Evolutionary conservation across 371 early-diverging fungal genomes (phyloP).

Genomic region (Nematocida minor): DNA sequence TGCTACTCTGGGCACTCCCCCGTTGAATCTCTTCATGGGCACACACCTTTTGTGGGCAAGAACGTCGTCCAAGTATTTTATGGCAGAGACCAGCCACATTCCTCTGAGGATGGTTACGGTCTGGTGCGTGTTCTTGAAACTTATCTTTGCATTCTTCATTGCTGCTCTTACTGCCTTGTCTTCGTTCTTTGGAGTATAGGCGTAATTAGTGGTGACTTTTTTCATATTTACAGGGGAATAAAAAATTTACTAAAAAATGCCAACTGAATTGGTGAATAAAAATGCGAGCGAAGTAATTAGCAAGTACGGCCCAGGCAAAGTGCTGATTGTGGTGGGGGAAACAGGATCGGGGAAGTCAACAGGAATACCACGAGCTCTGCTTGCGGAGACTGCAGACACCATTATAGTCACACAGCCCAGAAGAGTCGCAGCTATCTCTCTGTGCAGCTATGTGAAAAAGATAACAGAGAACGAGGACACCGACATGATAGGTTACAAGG

Average conservation of each 20-base stretch:
- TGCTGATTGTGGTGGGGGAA: slow-evolving; percentile 62
- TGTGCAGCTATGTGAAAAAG: slow-evolving; percentile 48
- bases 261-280: not conserved
- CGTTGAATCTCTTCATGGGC: slow-evolving; percentile 90
- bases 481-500: slow-evolving; percentile 60
- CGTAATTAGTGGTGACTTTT: slow-evolving; percentile 37
- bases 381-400: not conserved
- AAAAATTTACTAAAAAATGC: slow-evolving; percentile 22
- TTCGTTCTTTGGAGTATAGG: slow-evolving; percentile 38
- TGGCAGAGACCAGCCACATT: slow-evolving; percentile 82
- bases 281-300: slow-evolving; percentile 55
- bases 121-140: slow-evolving; percentile 91
- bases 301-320: slow-evolving; percentile 22
- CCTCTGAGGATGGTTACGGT: slow-evolving; percentile 85
- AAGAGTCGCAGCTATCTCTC: slow-evolving; percentile 64
- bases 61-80: slow-evolving; percentile 84
- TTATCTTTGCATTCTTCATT: slow-evolving; percentile 60
- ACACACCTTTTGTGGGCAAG: slow-evolving; percentile 88
- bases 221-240: slow-evolving; percentile 45
- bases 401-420: slow-evolving; percentile 65
- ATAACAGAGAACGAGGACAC: not conserved
- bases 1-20: slow-evolving; percentile 89
- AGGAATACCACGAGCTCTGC: slow-evolving; percentile 57
- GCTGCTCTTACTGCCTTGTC: slow-evolving; percentile 60
- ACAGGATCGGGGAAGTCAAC: slow-evolving; percentile 66